phyloP scores from a whole-genome alignment of 306 rosid genomes.

The Heteromeles arbutifolia region DNA sequence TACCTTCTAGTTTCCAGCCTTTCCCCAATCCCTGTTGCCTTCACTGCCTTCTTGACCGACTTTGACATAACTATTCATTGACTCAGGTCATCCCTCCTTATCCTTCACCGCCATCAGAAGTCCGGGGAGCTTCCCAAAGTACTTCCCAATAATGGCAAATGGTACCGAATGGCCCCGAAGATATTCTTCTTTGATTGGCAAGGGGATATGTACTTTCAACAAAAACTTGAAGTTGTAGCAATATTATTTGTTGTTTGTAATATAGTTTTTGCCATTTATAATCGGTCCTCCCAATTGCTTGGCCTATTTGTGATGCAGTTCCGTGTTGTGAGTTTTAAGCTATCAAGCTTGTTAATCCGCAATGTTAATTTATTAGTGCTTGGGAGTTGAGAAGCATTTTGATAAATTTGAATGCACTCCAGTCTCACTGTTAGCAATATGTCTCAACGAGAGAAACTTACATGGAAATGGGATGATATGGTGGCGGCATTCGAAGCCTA shows the following conservation, averaged over 20 bases:
- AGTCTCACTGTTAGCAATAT: too few relatives aligned
- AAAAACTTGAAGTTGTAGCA: slow-evolving; percentile 2
- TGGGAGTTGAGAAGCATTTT: background rate
- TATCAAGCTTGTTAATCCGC: background rate
- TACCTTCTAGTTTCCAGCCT: slow-evolving; percentile 27
- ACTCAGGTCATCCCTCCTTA: slow-evolving; percentile 8
- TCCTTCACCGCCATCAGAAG: background rate
- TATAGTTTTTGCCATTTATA: background rate
- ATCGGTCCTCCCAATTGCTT: background rate
- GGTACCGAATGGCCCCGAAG: background rate
- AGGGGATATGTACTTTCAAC: background rate
- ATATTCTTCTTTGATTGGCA: background rate
- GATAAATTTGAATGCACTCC: background rate
- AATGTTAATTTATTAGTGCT: background rate
- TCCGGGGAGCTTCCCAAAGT: background rate
- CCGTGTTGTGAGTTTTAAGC: background rate
- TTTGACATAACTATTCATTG: background rate
- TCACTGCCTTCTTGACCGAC: background rate
- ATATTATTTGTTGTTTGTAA: slow-evolving; percentile 3
- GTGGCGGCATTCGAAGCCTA: background rate
- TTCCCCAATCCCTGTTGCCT: background rate
- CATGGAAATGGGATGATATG: background rate
- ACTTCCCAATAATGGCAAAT: background rate
- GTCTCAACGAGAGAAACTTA: background rate
- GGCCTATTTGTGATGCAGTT: slow-evolving; percentile 1